A percentile compares a stretch with the other conserved stretches of the same genome.
These are phyloP conservation scores for Nematodospora valgi DNA, from an alignment of 805 yeast species.

Conservation along the genomic window DNA sequence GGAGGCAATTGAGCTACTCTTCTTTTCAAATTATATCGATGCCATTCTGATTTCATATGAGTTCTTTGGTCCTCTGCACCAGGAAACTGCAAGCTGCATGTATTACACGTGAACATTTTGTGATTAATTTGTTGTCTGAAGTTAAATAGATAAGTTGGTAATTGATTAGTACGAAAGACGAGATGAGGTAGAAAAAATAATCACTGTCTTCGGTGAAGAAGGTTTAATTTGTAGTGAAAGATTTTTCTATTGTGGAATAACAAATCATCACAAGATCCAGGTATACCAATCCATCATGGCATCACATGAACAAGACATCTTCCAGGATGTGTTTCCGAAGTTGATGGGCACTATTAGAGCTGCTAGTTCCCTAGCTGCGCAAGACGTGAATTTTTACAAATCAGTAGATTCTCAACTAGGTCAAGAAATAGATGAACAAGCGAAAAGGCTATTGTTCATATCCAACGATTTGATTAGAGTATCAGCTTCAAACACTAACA, in stretches of 20 bases:
- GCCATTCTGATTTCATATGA: constrained; percentile 99
- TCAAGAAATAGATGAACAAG: constrained; percentile 34
- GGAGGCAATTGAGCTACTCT: constrained; percentile 68
- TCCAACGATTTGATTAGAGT: constrained; percentile 44
- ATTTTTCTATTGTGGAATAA: too few relatives aligned
- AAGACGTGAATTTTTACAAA: constrained; percentile 74
- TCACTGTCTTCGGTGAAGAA: too few relatives aligned
- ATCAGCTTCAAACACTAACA: neutral
- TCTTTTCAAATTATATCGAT: constrained; percentile 90
- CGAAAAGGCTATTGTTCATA: constrained; percentile 41
- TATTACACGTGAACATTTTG: constrained; percentile 65
- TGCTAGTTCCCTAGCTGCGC: constrained; percentile 66
- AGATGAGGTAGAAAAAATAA: neutral
- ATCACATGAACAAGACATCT: constrained; percentile 5
- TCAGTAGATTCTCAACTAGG: constrained; percentile 53
- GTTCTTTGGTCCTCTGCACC: constrained; percentile 81
- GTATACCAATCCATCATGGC: too few relatives aligned
- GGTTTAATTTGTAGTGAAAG: too few relatives aligned
- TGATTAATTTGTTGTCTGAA: too few relatives aligned
- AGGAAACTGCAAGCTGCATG: constrained; percentile 79
- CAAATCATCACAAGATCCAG: too few relatives aligned
- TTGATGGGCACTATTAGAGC: constrained; percentile 60
- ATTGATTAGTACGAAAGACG: neutral
- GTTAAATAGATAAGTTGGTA: too few relatives aligned
- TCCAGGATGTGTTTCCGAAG: constrained; percentile 33